Percentiles rank a stretch among this genome's conserved stretches.
phyloP scores from a whole-genome alignment of 352 stramenopile genomes.

The Phytophthora idaei region DNA sequence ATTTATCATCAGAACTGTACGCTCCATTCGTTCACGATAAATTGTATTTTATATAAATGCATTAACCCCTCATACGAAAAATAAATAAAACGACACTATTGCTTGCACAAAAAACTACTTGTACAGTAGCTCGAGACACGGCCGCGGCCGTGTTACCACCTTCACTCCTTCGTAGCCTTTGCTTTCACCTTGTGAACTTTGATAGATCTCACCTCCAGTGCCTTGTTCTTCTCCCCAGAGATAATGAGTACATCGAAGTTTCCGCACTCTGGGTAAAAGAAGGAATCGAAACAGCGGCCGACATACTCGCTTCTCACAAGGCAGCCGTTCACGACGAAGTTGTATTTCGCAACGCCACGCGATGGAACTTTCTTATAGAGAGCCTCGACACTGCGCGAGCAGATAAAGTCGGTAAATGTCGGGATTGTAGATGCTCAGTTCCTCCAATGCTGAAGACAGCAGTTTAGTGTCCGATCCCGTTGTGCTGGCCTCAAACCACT shows the following conservation, averaged over 20 bases:
- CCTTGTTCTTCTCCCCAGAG: neutral
- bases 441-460: neutral
- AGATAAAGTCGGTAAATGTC: conserved; percentile 5
- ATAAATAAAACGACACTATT: too few species aligned
- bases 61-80: too few species aligned
- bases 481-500: neutral
- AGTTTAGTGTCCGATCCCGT: neutral
- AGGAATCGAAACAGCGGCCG: neutral
- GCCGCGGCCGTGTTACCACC: too few species aligned
- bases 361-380: neutral
- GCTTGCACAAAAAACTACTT: too few species aligned
- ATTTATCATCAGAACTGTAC: too few species aligned
- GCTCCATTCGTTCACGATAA: too few species aligned
- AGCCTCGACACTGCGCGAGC: neutral
- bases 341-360: conserved; percentile 1
- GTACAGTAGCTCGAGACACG: too few species aligned
- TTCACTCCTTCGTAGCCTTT: neutral
- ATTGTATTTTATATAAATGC: too few species aligned
- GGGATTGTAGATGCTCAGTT: conserved; percentile 3
- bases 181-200: conserved; percentile 7
- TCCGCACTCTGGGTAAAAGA: conserved; percentile 5
- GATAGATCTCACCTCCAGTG: conserved; percentile 8
- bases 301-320: neutral
- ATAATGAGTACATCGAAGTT: conserved; percentile 4
- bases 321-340: conserved; percentile 1